Percentiles rank a stretch among this genome's conserved stretches.
Conservation (phyloP, 805 yeast genomes). For the Kluyveromyces starmeri region DNA sequence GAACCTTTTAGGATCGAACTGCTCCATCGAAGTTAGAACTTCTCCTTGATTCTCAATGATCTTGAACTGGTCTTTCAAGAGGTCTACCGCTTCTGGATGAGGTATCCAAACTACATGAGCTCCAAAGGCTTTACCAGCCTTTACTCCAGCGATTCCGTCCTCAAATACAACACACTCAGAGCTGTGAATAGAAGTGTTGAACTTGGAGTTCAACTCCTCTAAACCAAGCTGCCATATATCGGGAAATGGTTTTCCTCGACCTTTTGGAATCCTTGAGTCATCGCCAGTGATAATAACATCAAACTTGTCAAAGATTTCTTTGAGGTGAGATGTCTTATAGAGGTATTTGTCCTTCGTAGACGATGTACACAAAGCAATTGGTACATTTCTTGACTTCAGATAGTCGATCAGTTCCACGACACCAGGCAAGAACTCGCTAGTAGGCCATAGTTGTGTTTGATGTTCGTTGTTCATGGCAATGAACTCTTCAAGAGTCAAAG, state of each 20-base stretch:
- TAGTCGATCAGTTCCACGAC: conserved; percentile 59
- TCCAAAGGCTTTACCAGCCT: conserved; percentile 75
- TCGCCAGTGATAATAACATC: conserved; percentile 81
- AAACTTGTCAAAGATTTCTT: conserved; percentile 55
- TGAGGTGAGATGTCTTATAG: conserved; percentile 66
- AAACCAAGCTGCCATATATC: conserved; percentile 87
- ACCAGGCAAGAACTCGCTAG: conserved; percentile 69
- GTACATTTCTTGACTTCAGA: conserved; percentile 46
- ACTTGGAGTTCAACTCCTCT: conserved; percentile 54
- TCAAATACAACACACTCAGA: conserved; percentile 86
- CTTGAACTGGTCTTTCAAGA: conserved; percentile 43
- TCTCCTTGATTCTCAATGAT: conserved; percentile 52
- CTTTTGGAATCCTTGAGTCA: conserved; percentile 70
- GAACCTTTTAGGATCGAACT: conserved; percentile 43
- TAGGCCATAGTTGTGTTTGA: conserved; percentile 52
- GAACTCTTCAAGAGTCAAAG: conserved; percentile 59
- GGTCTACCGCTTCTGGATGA: conserved; percentile 58
- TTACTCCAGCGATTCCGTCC: conserved; percentile 90
- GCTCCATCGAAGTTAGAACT: conserved; percentile 40
- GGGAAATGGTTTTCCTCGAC: conserved; percentile 90
- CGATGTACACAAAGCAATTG: conserved; percentile 88
- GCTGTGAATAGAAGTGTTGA: conserved; percentile 41
- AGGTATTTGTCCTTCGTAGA: conserved; percentile 53
- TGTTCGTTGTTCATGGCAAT: conserved; percentile 40
- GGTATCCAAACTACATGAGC: conserved; percentile 94